Conservation (phyloP, 305 asterid species). For the Caryopteris hybrid region DNA sequence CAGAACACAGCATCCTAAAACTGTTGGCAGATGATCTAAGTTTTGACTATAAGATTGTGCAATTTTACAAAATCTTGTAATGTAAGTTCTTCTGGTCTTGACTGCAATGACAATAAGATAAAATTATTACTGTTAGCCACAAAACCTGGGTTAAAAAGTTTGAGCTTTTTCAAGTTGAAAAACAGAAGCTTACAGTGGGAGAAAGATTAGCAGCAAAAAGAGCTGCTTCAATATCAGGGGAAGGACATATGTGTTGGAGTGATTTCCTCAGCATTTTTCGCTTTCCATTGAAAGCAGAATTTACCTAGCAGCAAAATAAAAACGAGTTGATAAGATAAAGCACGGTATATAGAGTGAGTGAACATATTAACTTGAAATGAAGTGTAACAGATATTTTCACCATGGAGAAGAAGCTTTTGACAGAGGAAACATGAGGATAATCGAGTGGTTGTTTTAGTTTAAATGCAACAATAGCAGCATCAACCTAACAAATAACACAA, state of each 20-base stretch:
- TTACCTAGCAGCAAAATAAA: constrained; percentile 46
- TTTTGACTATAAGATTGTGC: constrained; percentile 54
- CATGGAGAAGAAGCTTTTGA: constrained; percentile 93
- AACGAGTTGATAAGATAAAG: background rate
- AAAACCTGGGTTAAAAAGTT: background rate
- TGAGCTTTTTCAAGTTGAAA: background rate
- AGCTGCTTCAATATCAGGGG: constrained; percentile 79
- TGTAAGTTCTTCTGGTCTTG: constrained; percentile 93
- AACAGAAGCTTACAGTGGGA: constrained; percentile 56
- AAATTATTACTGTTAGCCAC: background rate
- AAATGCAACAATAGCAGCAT: constrained; percentile 84
- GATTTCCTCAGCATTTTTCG: constrained; percentile 95
- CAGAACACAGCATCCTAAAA: too few relatives aligned
- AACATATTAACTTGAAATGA: too few relatives aligned
- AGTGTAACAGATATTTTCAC: constrained; percentile 27
- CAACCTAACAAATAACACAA: constrained; percentile 51
- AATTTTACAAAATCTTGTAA: constrained; percentile 68
- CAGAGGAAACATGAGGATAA: constrained; percentile 76
- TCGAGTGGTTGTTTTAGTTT: constrained; percentile 62
- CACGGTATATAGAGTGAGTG: background rate
- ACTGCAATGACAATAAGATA: constrained; percentile 37
- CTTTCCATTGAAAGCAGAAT: constrained; percentile 91
- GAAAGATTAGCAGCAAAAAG: constrained; percentile 53
- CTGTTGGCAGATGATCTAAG: constrained; percentile 30
- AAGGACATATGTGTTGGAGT: constrained; percentile 71